These are phyloP conservation scores for Elongisporangium prolatum DNA, from an alignment of 352 stramenopile genomes.

Conservation along the genomic window DNA sequence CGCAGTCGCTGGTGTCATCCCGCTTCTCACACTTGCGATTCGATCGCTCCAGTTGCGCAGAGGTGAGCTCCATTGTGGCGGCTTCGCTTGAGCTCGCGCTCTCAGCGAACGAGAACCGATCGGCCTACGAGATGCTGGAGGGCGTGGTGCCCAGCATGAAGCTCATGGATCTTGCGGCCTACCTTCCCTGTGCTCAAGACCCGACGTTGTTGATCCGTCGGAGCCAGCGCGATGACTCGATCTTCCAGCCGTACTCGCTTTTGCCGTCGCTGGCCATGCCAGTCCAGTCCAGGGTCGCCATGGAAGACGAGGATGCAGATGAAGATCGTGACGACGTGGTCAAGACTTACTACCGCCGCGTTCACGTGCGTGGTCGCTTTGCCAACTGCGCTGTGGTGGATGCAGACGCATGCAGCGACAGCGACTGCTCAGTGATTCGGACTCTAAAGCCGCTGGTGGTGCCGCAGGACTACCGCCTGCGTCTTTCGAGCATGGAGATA, in stretches of 20 bases:
- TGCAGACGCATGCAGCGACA: not conserved
- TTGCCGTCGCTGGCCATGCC: constrained; percentile 21
- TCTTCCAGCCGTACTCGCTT: constrained; percentile 30
- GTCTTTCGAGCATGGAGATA: constrained; percentile 5
- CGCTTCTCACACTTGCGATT: constrained; percentile 24
- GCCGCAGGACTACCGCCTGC: constrained; percentile 16
- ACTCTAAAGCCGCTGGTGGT: constrained; percentile 21
- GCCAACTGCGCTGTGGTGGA: constrained; percentile 1
- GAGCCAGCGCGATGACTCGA: constrained; percentile 2
- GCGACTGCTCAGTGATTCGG: not conserved
- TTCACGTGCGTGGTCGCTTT: constrained; percentile 45
- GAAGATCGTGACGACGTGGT: not conserved
- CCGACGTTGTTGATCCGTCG: constrained; percentile 24
- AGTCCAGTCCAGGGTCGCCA: not conserved
- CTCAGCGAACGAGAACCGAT: constrained; percentile 25
- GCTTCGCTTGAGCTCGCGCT: constrained; percentile 50
- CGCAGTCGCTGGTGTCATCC: constrained; percentile 17
- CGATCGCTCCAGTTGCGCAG: constrained; percentile 21
- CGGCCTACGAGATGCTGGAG: constrained; percentile 40
- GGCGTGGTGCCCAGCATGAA: constrained; percentile 50
- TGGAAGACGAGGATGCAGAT: constrained; percentile 9
- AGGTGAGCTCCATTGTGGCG: constrained; percentile 30
- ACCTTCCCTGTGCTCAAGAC: constrained; percentile 30
- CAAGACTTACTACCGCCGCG: constrained; percentile 9
- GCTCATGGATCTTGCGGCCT: constrained; percentile 42